Conservation (phyloP, 108 stramenopile species). For the Fistulifera solaris region DNA sequence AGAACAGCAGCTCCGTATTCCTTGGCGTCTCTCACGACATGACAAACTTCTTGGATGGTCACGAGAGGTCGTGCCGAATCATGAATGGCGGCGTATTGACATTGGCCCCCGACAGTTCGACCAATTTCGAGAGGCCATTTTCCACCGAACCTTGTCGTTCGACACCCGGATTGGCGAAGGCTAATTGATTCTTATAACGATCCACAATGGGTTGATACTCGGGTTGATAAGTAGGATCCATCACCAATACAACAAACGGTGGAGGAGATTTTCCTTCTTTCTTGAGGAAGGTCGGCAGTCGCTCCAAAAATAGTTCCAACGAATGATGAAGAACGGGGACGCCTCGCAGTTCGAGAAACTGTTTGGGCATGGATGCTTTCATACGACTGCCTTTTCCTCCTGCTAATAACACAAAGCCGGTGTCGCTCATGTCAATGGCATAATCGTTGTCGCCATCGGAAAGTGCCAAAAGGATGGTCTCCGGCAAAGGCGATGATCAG, state of each 20-base stretch:
- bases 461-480: too few species aligned
- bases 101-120: slow-evolving; percentile 32
- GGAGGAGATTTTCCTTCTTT: slow-evolving; percentile 25
- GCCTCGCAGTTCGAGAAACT: slow-evolving; percentile 73
- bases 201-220: slow-evolving; percentile 68
- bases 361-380: slow-evolving; percentile 90
- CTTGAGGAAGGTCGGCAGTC: slow-evolving; percentile 36
- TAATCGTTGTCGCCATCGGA: background rate
- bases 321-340: slow-evolving; percentile 84
- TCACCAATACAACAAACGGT: slow-evolving; percentile 71
- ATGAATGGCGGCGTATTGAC: slow-evolving; percentile 77
- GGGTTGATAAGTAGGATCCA: slow-evolving; percentile 82
- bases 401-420: slow-evolving; percentile 83
- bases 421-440: slow-evolving; percentile 37
- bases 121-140: slow-evolving; percentile 70
- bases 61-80: slow-evolving; percentile 91
- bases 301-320: slow-evolving; percentile 79
- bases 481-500: too few species aligned
- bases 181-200: slow-evolving; percentile 40
- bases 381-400: slow-evolving; percentile 92
- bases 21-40: slow-evolving; percentile 67
- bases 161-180: slow-evolving; percentile 86
- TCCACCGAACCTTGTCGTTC: slow-evolving; percentile 92
- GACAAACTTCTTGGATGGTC: slow-evolving; percentile 64
- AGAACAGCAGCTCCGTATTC: slow-evolving; percentile 83